Evolutionary conservation across 768 basidiomycete species (phyloP), one percentile per base, ranked within the genome.

Genomic region (Lentinus tigrinus): DNA sequence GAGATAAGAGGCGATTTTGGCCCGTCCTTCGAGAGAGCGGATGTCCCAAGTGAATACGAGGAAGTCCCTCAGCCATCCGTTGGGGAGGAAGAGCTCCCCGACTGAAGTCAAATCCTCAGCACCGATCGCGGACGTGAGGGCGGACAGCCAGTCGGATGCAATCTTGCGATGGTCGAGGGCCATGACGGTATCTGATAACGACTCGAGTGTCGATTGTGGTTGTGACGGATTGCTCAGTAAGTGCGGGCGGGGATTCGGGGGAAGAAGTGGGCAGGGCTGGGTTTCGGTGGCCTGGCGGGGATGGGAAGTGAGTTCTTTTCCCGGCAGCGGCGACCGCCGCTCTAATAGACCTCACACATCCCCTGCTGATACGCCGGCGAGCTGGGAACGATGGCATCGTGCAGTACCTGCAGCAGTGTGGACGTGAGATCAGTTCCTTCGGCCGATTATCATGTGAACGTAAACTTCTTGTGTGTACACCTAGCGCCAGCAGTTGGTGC

Each of bases 31-130:
- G 8, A 79, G 68, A 2, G 77, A 63, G 24, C 77, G 74, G 31
- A 69, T 70, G 60, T 76, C 70, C 79, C 79, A 81, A 1, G 73
- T 73, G 62, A 81, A 77, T 13, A 72, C 68, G 47, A 81, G 72
- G 31, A 76, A 51, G 60, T 81, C 78, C 7, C 77, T 70, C 31
- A 78, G 69, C 69, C 71, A 79, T 10, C 77, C 78, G 36, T 67
- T 54, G 0, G 71, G 65, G 2, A 72, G 69, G 63, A 79, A 74
- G 10, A 55, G 53, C 11, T 67, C 58, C 0, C 60, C 59, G 6
- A 71, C 58, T 4, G 58, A 67, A 5, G 65, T 54, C 4, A 63
- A 52, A 47, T 76, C 66, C 1, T 54, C 62, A 24, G 64, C 39
- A 19, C 51, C 26, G 11, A 73, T 28, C 10, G 61, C 63, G 4